Base-by-base conservation (phyloP, 805 yeast species). In the Metschnikowia picachoensis region DNA sequence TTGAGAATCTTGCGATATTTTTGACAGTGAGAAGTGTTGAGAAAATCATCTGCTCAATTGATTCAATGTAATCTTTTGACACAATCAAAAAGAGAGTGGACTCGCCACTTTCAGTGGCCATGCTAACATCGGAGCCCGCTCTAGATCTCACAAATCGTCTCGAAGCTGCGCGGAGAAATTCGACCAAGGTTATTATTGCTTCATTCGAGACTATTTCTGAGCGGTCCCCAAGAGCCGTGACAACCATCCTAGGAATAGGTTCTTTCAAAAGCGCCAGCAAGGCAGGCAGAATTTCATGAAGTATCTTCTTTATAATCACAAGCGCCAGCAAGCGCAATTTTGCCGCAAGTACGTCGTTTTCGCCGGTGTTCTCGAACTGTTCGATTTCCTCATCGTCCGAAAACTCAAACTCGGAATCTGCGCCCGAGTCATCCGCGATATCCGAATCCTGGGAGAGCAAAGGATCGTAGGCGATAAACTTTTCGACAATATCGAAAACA, bases 311-410 rank as follows among this genome's bases (percentile, higher is more conserved):
- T 8, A 76, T 56, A 30, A 81, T 56, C 29, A 64, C 65, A 7
- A 78, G 70, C 0, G 87, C 65, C 43, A 74, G 75, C 35, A 78
- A 67, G 48, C 94, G 68, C 15, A 86, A 63, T 51, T 78, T 82
- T 85, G 91, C 83, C 1, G 84, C 74, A 8, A 70, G 64, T 8
- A 69, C 73, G 43, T 71, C 72, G 43, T 62, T 62, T 36, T 68
- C 70, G 43, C 69, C 71, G 44, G 77, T 84, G 15, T 58, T 61
- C 10, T 51, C 56, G 14, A 39, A 52, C 20, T 65, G 68, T 30
- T 68, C 68, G 17, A 62, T 65, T 16, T 63, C 78, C 10, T 77
- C 83, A n/a, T 68, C 76, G 40, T 54, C 59, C 9, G 54, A 51
- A 15, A 56, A 52, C n/a, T 56, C 58, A 34, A 55, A 37, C 6